Evolutionary conservation across 2,329 filamentous ascomycete genomes (phyloP).

Genomic region (Ophiostoma sp.): DNA sequence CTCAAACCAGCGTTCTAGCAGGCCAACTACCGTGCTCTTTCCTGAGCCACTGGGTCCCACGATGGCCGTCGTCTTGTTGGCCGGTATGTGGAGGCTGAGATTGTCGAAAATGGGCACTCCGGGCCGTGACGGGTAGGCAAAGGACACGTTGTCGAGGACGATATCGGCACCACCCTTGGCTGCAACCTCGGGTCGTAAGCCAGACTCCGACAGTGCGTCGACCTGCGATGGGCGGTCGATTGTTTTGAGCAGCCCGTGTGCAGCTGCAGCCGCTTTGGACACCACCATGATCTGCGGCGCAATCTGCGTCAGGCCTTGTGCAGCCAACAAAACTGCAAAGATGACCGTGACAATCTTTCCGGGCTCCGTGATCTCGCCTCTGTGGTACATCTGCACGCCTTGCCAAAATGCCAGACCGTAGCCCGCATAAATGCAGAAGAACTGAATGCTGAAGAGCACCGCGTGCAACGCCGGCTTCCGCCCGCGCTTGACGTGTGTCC

Average conservation of each 20-base stretch:
- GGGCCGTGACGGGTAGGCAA: slow-evolving; percentile 61
- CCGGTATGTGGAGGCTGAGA: slow-evolving; percentile 54
- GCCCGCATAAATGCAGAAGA: slow-evolving; percentile 50
- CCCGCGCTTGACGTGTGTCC: slow-evolving; percentile 37
- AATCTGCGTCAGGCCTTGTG: slow-evolving; percentile 74
- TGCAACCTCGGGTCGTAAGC: slow-evolving; percentile 40
- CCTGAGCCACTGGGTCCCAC: slow-evolving; percentile 80
- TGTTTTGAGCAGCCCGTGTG: slow-evolving; percentile 57
- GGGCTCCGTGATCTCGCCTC: slow-evolving; percentile 45
- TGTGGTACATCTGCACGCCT: slow-evolving; percentile 48
- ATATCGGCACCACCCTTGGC: slow-evolving; percentile 55
- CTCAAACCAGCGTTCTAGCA: slow-evolving; percentile 73
- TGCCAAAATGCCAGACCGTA: slow-evolving; percentile 55
- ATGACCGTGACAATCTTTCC: slow-evolving; percentile 43
- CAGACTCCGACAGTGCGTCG: slow-evolving; percentile 43
- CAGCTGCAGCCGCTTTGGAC: slow-evolving; percentile 62
- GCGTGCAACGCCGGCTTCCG: slow-evolving; percentile 48
- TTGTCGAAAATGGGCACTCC: slow-evolving; percentile 51
- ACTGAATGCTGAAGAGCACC: slow-evolving; percentile 47
- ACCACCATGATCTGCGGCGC: slow-evolving; percentile 90
- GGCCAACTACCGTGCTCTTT: slow-evolving; percentile 74
- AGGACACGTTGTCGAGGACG: slow-evolving; percentile 61
- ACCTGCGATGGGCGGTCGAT: slow-evolving; percentile 71
- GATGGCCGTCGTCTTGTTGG: slow-evolving; percentile 74
- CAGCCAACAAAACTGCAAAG: slow-evolving; percentile 15